These are phyloP conservation scores for Fraxinus excelsior DNA, from an alignment of 257 asterid species.

Conservation along the genomic window DNA sequence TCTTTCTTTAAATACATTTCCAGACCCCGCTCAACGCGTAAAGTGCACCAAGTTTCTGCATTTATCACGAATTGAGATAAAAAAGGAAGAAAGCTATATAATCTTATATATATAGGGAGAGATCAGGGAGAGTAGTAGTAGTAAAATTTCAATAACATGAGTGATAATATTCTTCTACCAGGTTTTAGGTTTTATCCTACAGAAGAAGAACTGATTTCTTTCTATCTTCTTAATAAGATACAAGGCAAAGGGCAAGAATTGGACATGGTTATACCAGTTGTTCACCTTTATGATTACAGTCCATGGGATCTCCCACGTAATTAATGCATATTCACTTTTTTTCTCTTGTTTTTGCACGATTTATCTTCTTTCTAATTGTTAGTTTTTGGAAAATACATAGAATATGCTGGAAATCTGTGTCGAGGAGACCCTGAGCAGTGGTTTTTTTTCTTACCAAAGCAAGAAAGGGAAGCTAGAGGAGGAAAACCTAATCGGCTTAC, in stretches of 20 bases:
- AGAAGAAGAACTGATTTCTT: constrained; percentile 49
- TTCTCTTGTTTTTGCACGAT: background rate
- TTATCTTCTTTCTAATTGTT: background rate
- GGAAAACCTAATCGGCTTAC: constrained; percentile 62
- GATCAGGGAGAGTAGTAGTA: too few relatives aligned
- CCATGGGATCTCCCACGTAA: constrained; percentile 44
- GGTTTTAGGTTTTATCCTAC: constrained; percentile 50
- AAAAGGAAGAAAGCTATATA: too few relatives aligned
- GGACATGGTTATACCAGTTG: constrained; percentile 24
- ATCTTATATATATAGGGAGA: too few relatives aligned
- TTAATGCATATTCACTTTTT: background rate
- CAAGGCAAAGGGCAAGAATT: constrained; percentile 29
- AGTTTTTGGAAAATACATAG: constrained; percentile 18
- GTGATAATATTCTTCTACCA: constrained; percentile 20
- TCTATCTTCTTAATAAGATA: constrained; percentile 37
- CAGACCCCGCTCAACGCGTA: too few relatives aligned
- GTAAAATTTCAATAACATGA: background rate
- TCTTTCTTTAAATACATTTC: too few relatives aligned
- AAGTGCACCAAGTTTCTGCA: too few relatives aligned
- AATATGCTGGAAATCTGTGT: constrained; percentile 40
- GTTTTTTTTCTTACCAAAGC: constrained; percentile 63
- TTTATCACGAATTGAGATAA: too few relatives aligned
- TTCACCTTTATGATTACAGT: constrained; percentile 33
- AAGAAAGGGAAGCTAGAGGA: constrained; percentile 56
- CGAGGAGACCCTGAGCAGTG: constrained; percentile 53